Percentiles rank a stretch among this genome's conserved stretches.
Conservation (phyloP, 2,329 filamentous ascomycete genomes). For the Dactylellina cionopaga region DNA sequence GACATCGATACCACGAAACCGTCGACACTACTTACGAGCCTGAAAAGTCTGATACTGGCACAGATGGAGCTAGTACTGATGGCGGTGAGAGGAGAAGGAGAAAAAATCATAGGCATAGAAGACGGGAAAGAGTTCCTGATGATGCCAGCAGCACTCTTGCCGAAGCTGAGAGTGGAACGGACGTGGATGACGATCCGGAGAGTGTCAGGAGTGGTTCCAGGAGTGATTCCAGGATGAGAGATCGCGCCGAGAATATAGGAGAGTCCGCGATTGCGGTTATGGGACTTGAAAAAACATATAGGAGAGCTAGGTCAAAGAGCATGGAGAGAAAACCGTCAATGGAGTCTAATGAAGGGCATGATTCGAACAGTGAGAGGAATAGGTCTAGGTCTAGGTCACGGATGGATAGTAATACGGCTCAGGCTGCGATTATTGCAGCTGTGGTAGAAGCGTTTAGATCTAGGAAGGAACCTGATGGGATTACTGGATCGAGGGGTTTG, state of each 20-base stretch:
- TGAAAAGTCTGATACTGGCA: constrained; percentile 16
- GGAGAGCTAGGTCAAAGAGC: constrained; percentile 39
- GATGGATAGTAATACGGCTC: constrained; percentile 34
- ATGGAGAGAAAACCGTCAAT: constrained; percentile 12
- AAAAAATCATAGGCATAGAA: constrained; percentile 27
- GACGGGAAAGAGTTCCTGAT: constrained; percentile 30
- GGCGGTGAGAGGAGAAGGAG: constrained; percentile 27
- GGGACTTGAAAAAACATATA: constrained; percentile 34
- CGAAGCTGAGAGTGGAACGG: constrained; percentile 18
- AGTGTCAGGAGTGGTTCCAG: constrained; percentile 9
- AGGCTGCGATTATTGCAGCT: constrained; percentile 44
- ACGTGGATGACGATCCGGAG: constrained; percentile 11
- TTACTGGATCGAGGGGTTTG: constrained; percentile 43
- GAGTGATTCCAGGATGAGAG: constrained; percentile 21
- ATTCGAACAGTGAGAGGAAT: constrained; percentile 28
- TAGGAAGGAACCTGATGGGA: constrained; percentile 40
- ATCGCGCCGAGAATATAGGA: constrained; percentile 36
- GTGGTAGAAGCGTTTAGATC: constrained; percentile 44
- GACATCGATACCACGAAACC: constrained; percentile 29
- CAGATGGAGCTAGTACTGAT: constrained; percentile 26
- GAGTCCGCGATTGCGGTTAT: constrained; percentile 34
- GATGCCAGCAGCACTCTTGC: constrained; percentile 28
- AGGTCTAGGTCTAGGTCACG: constrained; percentile 28
- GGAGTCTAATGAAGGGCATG: constrained; percentile 40
- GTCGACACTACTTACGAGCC: constrained; percentile 22